Percentiles rank a stretch among this genome's conserved stretches.
phyloP scores from a whole-genome alignment of 306 rosid species.

The Biancaea sappan region DNA sequence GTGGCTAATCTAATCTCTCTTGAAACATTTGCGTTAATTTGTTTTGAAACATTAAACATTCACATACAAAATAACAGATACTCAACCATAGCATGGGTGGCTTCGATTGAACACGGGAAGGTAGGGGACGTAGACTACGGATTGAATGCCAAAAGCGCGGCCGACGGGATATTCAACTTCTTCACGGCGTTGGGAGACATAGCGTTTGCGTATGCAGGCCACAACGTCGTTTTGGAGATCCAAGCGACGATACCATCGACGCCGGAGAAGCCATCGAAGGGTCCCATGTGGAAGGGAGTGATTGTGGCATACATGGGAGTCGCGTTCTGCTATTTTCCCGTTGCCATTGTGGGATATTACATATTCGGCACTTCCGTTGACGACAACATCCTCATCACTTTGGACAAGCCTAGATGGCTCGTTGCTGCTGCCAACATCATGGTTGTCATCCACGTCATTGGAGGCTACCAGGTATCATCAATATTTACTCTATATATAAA shows the following conservation, averaged over 20 bases:
- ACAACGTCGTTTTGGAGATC: constrained; percentile 83
- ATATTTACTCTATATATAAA: background rate
- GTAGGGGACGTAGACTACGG: constrained; percentile 49
- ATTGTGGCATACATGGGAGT: constrained; percentile 71
- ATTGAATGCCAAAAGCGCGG: constrained; percentile 26
- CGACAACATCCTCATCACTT: constrained; percentile 43
- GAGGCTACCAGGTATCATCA: constrained; percentile 68
- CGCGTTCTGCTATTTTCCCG: constrained; percentile 79
- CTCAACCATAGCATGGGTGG: constrained; percentile 80
- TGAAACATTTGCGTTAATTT: too few relatives aligned
- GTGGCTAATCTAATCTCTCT: too few relatives aligned
- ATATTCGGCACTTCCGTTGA: constrained; percentile 54
- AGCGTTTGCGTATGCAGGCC: constrained; percentile 91
- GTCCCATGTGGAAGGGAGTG: constrained; percentile 89
- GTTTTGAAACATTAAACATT: too few relatives aligned
- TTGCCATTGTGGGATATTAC: constrained; percentile 67
- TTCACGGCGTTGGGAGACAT: constrained; percentile 71
- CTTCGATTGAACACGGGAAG: constrained; percentile 51
- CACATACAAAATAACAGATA: constrained; percentile 49
- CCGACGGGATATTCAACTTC: constrained; percentile 53
- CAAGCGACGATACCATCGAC: constrained; percentile 93
- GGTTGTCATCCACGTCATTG: constrained; percentile 76
- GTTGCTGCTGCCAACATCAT: constrained; percentile 71
- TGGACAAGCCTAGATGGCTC: constrained; percentile 68
- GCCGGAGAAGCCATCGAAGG: constrained; percentile 74